Base-by-base conservation (phyloP, 768 basidiomycete species). In the Phlegmacium glaucopus region DNA sequence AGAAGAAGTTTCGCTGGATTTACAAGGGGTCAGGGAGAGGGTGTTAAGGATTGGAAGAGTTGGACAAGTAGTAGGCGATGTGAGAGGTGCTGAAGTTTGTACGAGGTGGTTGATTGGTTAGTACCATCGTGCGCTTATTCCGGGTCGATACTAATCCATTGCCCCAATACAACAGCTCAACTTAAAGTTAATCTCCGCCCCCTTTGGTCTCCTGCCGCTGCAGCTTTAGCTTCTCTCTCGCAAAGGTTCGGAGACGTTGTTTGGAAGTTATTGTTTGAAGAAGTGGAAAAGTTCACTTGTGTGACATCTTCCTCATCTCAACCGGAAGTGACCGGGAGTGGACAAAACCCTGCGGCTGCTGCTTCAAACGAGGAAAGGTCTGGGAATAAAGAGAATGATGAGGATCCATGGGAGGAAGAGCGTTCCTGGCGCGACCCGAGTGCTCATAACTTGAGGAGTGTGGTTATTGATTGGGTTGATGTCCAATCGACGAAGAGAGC, bases 141-240 rank as follows among this genome's bases (percentile, higher is more conserved):
- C n/a, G n/a, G n/a, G n/a, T n/a, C n/a, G n/a, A n/a, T n/a, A 22
- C 22, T 22, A 22, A 22, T 22, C 2, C 5, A 5, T 22, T 22
- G 22, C 5, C 22, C 22, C 5, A 22, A 22, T 5, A 22, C 2
- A 22, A 4, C 42, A 87, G 90, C 88, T 6, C 94, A 96, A 62
- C 73, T 97, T 44, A 97, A 98, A 69, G 87, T 97, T 50, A 95
- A 94, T 61, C 69, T 98, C 38, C 79, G 90, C 25, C 96, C 96
- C 0, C 61, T 96, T 12, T 99, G 94, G 88, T 78, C 82, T 4
- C 87, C 94, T 13, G 82, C 93, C 4, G 77, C 83, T 10, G 76
- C 77, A 9, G 85, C 88, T 1, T 64, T 96, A 5, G 73, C 78
- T 0, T 72, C 79, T 0, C 62, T 79, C 42, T 57, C 67, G 1